Percentiles rank a stretch among this genome's conserved stretches.
Conservation (phyloP, 1,139 yeast genomes). For the Yamadazyma mexicana region DNA sequence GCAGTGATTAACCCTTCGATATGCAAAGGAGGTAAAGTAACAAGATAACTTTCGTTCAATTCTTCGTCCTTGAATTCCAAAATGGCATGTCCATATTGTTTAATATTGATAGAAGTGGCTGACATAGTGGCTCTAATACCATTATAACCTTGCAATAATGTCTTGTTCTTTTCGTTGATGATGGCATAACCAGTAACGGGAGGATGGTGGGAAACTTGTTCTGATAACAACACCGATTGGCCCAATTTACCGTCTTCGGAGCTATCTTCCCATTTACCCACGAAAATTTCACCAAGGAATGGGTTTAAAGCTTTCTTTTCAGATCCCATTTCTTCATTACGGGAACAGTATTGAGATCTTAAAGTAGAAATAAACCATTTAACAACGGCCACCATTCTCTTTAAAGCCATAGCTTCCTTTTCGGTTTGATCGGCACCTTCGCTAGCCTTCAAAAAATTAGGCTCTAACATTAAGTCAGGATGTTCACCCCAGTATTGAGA, state of each 20-base stretch:
- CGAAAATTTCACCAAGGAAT: conserved; percentile 87
- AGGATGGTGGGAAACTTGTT: conserved; percentile 95
- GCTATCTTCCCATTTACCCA: conserved; percentile 76
- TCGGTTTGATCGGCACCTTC: conserved; percentile 37
- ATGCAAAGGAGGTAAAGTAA: conserved; percentile 94
- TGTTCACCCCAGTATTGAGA: conserved; percentile 94
- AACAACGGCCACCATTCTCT: conserved; percentile 76
- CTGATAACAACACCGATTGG: conserved; percentile 74
- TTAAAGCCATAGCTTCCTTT: conserved; percentile 50
- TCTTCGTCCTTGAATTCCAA: conserved; percentile 54
- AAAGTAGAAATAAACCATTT: conserved; percentile 91
- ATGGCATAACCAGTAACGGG: conserved; percentile 90
- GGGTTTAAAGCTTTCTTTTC: conserved; percentile 97
- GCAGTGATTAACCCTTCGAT: conserved; percentile 91
- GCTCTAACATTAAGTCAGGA: conserved; percentile 77
- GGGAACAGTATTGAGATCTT: conserved; percentile 89
- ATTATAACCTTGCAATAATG: conserved; percentile 80
- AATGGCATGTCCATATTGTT: conserved; percentile 89
- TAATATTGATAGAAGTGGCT: conserved; percentile 72
- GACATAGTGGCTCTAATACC: conserved; percentile 85
- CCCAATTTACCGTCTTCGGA: conserved; percentile 48
- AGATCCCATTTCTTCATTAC: conserved; percentile 86
- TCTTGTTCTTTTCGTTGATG: conserved; percentile 67
- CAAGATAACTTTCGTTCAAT: conserved; percentile 66
- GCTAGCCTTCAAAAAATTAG: conserved; percentile 49